These are phyloP conservation scores for Apiospora marii DNA, from an alignment of 2,329 filamentous ascomycete species.

Conservation along the genomic window DNA sequence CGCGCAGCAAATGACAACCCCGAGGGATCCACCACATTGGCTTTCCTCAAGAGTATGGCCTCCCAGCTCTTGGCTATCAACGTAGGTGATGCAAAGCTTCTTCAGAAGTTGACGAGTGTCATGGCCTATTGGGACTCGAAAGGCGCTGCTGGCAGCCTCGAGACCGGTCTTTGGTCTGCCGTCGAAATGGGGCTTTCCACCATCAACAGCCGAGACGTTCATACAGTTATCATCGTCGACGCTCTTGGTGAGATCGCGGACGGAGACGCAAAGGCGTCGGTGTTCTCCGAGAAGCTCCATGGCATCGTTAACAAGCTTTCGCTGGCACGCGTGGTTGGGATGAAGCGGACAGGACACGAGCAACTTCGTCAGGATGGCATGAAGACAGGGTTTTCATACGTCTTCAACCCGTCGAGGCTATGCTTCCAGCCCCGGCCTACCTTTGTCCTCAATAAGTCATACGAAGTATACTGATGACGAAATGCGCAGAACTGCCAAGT, in stretches of 20 bases:
- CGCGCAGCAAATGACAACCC: slow-evolving; percentile 41
- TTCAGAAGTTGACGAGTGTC: slow-evolving; percentile 40
- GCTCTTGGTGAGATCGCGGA: slow-evolving; percentile 46
- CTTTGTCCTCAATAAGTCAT: too few relatives aligned
- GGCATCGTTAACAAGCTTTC: not conserved
- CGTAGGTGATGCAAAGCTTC: slow-evolving; percentile 47
- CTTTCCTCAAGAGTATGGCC: slow-evolving; percentile 47
- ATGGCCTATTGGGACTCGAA: slow-evolving; percentile 38
- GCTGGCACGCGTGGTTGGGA: too few relatives aligned
- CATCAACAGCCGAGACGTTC: slow-evolving; percentile 37
- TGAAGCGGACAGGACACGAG: too few relatives aligned
- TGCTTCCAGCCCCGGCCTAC: too few relatives aligned
- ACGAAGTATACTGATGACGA: too few relatives aligned
- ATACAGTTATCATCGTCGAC: slow-evolving; percentile 47
- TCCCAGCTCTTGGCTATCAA: slow-evolving; percentile 49
- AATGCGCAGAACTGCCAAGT: too few relatives aligned
- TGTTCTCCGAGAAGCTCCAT: slow-evolving; percentile 32
- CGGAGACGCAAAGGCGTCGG: slow-evolving; percentile 33
- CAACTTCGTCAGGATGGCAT: too few relatives aligned
- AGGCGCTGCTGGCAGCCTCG: slow-evolving; percentile 37
- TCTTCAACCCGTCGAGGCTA: too few relatives aligned
- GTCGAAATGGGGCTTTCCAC: slow-evolving; percentile 44
- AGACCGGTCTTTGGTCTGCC: slow-evolving; percentile 44
- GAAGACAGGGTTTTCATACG: too few relatives aligned
- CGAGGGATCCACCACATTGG: slow-evolving; percentile 40